Evolutionary conservation across 345 rosid species (phyloP), one percentile per base, ranked within the genome.

Genomic region (Clarkia xantiana): DNA sequence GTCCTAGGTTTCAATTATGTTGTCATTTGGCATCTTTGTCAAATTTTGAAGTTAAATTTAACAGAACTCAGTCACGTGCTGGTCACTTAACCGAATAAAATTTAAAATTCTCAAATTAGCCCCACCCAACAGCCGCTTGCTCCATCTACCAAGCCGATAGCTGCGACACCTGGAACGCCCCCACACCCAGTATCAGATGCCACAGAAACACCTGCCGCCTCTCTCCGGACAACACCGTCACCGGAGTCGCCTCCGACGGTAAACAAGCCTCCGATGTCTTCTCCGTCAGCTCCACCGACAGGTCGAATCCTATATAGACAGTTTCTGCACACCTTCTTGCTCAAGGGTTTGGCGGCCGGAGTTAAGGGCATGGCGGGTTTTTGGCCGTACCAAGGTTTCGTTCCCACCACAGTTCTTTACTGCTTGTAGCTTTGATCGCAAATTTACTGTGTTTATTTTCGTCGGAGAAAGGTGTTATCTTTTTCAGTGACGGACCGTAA

Each of bases 181-280:
- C 59, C 8, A 70, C 78, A n/a, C n/a, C n/a, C 0, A 54, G 67
- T 45, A 85, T 94, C 0, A 87, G 94, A 0, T 87, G 94, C 70
- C 74, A 72, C 68, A 76, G 76, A 56, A 69, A 79, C 66, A 77
- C 88, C 1, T 81, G 94, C 15, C 64, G 67, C 14, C 49, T 70
- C n/a, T 0, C 5, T 1, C 82, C 79, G 0, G 75, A 64, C 5
- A 84, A 81, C 62, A 42, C 82, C 13, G 60, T 80, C 23, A 71
- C 74, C 2, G 5, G 18, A 25, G 60, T 59, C 0, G 71, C 74
- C 36, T 71, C 82, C 0, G 19, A 69, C 5, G 89, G 97, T 0
- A 82, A 78, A 47, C 4, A 76, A 1, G 82, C 73, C 4, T 20
- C 66, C 12, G 95, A 84, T 53, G 73, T 73, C 3, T 72, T 75